Evolutionary conservation across 495 filamentous ascomycete species (phyloP), one percentile per base, ranked within the genome.

Genomic region (Aspergillus egyptiacus): DNA sequence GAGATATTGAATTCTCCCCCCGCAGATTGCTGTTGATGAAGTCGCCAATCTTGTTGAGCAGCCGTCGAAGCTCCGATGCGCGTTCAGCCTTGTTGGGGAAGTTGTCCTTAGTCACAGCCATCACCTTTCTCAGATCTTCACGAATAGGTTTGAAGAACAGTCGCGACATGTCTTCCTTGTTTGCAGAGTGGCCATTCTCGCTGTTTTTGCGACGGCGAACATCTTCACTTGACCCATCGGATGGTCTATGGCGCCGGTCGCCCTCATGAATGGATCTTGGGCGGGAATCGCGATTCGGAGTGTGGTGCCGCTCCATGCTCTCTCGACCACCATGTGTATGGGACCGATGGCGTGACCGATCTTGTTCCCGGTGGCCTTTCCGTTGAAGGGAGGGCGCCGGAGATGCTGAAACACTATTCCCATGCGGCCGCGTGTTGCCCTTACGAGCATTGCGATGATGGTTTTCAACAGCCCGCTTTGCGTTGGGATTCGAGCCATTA

Each of bases 361-460:
- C 80, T 5, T 59, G 56, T 17, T 78, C 77, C 15, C 76, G 73
- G 27, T 75, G 69, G 13, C 64, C 65, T 48, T 75, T 76, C 30
- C 70, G 74, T 18, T 62, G 61, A 20, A 61, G 54, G 5, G 72
- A 71, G 34, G 76, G 76, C 4, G 74, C 77, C 8, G 77, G 77
- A 19, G 74, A 77, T n/a, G 75, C 73, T 8, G 77, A 80, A 5
- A 76, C 65, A 49, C 70, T 74, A 38, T 69, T 71, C 41, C 64
- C 66, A n/a, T 67, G 56, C 46, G 66, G 41, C 24, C 68, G 59
- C 37, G 68, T 36, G 15, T 32, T 60, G 53, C 72, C 68, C 33
- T 87, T 83, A 63, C 88, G 87, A 62, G 87, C 88, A 68, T 90
- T 91, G 25, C 88, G 83, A 61, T 93, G 87, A 57, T 93, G 89